phyloP scores from a whole-genome alignment of 2,329 filamentous ascomycete genomes.

The Pestalotiopsis sp. region DNA sequence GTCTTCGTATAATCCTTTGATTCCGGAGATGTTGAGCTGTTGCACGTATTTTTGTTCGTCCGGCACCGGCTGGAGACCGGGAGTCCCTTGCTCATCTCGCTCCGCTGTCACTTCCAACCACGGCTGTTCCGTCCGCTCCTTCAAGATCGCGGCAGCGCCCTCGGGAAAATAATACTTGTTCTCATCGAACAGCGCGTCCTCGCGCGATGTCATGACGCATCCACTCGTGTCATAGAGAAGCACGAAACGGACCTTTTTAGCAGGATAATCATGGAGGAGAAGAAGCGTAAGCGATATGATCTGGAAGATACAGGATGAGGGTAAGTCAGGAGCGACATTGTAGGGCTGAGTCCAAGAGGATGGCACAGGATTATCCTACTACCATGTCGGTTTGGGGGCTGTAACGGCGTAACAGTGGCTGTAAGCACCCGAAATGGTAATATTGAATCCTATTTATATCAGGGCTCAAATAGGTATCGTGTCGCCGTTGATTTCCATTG shows the following conservation, averaged over 20 bases:
- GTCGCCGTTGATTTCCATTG: background rate
- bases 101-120: slow-evolving; percentile 20
- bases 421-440: background rate
- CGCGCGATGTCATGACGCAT: slow-evolving; percentile 10
- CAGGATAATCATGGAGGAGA: background rate
- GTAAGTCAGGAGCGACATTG: background rate
- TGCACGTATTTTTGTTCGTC: slow-evolving; percentile 20
- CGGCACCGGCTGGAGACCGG: slow-evolving; percentile 21
- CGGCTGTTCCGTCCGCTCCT: slow-evolving; percentile 16
- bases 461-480: background rate
- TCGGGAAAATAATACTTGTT: slow-evolving; percentile 24
- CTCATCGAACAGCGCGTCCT: slow-evolving; percentile 21
- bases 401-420: too few species aligned
- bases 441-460: background rate
- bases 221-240: background rate
- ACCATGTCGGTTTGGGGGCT: background rate
- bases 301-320: background rate
- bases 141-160: slow-evolving; percentile 7
- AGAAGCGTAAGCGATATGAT: background rate
- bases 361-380: background rate
- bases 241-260: background rate
- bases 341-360: background rate
- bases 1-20: slow-evolving; percentile 15
- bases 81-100: slow-evolving; percentile 22
- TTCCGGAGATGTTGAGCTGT: background rate